phyloP scores from a whole-genome alignment of 2,329 filamentous ascomycete species.

The Trichothecium sympodiale region DNA sequence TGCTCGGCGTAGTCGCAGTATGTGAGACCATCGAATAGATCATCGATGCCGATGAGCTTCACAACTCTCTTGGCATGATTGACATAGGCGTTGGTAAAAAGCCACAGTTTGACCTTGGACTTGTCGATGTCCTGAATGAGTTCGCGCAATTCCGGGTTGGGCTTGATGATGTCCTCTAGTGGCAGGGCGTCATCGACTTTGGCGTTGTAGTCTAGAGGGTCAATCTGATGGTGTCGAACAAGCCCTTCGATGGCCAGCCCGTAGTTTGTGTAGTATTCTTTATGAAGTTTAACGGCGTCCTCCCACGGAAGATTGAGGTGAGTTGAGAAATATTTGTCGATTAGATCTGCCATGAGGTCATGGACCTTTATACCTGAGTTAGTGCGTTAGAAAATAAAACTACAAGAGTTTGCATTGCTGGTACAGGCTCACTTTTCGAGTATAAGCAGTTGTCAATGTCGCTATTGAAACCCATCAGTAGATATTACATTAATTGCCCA shows the following conservation, averaged over 20 bases:
- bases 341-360: slow-evolving; percentile 78
- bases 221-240: slow-evolving; percentile 87
- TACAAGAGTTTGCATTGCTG: neutral
- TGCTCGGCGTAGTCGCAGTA: slow-evolving; percentile 77
- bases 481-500: neutral
- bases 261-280: slow-evolving; percentile 90
- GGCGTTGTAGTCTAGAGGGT: slow-evolving; percentile 86
- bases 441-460: slow-evolving; percentile 99
- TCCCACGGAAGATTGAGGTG: slow-evolving; percentile 65
- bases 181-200: slow-evolving; percentile 93
- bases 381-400: slow-evolving; percentile 1
- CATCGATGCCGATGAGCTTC: slow-evolving; percentile 67
- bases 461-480: slow-evolving; percentile 37
- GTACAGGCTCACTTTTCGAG: slow-evolving; percentile 56
- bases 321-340: slow-evolving; percentile 50
- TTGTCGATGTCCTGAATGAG: slow-evolving; percentile 75
- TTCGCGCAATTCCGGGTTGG: slow-evolving; percentile 61
- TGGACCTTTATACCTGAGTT: slow-evolving; percentile 64
- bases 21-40: slow-evolving; percentile 88
- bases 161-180: slow-evolving; percentile 72
- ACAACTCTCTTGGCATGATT: slow-evolving; percentile 80
- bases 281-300: slow-evolving; percentile 78
- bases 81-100: slow-evolving; percentile 93
- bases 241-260: slow-evolving; percentile 95
- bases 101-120: slow-evolving; percentile 77